phyloP scores from a whole-genome alignment of 2,329 filamentous ascomycete genomes.

The Alternaria incomplexa region DNA sequence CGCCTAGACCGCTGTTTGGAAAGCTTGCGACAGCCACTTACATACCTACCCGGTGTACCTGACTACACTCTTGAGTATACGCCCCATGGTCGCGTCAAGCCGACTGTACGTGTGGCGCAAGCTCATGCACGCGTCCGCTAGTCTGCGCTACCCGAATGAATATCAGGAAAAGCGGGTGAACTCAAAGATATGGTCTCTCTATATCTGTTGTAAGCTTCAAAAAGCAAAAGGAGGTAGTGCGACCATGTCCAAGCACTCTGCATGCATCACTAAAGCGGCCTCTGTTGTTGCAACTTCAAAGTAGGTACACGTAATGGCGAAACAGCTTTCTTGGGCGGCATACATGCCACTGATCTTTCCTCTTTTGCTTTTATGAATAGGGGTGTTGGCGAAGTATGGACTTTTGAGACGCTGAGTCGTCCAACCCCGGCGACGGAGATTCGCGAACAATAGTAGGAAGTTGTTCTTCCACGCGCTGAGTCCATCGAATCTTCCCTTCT shows the following conservation, averaged over 20 bases:
- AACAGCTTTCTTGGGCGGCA: background rate
- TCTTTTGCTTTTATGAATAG: background rate
- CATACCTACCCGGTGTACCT: background rate
- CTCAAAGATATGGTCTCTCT: background rate
- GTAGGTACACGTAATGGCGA: background rate
- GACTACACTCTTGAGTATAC: background rate
- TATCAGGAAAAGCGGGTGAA: background rate
- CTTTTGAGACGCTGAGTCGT: background rate
- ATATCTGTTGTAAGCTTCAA: background rate
- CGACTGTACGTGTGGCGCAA: background rate
- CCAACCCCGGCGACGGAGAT: background rate
- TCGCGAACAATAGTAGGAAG: background rate
- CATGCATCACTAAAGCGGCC: background rate
- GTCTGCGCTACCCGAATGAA: background rate
- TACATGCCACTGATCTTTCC: background rate
- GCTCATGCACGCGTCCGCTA: background rate
- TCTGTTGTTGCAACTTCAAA: background rate
- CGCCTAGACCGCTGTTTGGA: background rate
- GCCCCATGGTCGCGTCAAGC: background rate
- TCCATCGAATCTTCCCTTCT: background rate
- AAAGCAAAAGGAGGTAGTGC: background rate
- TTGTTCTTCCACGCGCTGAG: background rate
- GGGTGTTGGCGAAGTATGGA: background rate
- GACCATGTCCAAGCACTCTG: background rate
- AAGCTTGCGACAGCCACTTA: background rate